A percentile compares a stretch with the other conserved stretches of the same genome.
These are phyloP conservation scores for Chlamydomonas urium DNA, from an alignment of 139 green algal genomes.

Conservation along the genomic window DNA sequence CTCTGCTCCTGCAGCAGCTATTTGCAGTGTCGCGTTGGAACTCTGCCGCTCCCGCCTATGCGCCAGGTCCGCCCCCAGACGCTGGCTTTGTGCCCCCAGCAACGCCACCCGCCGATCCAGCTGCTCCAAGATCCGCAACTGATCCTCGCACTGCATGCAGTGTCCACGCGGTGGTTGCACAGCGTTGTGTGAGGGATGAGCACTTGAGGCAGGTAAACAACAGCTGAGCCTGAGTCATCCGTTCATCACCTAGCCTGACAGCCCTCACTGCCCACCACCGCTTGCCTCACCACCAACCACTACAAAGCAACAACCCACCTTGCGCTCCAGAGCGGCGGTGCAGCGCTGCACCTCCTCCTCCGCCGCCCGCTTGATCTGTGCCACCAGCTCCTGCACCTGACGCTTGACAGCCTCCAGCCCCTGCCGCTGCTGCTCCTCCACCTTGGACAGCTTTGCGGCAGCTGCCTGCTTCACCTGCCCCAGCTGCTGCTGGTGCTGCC, in stretches of 20 bases:
- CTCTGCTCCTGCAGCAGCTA: no score
- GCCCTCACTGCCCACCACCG: neutral
- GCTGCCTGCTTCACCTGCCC: neutral
- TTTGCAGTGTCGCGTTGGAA: no score
- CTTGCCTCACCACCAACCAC: neutral
- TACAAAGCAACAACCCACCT: neutral
- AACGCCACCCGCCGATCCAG: neutral
- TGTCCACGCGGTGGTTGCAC: no score
- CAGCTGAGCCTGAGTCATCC: neutral
- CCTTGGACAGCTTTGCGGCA: neutral
- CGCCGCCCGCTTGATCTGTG: neutral
- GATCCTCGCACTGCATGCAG: neutral
- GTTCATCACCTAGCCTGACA: neutral
- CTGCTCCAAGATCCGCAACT: slow-evolving; percentile 3
- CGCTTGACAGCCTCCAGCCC: neutral
- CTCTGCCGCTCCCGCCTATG: no score
- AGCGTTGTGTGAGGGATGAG: no score
- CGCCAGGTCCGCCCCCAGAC: no score
- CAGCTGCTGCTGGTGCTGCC: neutral
- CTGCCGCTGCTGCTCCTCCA: no score
- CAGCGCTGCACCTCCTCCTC: neutral
- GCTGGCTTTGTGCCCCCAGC: neutral
- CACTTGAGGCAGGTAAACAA: no score
- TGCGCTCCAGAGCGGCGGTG: neutral
- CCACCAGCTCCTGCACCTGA: neutral